Evolutionary conservation across 208 protist species (phyloP).

Genomic region (Porcisia deanei): DNA sequence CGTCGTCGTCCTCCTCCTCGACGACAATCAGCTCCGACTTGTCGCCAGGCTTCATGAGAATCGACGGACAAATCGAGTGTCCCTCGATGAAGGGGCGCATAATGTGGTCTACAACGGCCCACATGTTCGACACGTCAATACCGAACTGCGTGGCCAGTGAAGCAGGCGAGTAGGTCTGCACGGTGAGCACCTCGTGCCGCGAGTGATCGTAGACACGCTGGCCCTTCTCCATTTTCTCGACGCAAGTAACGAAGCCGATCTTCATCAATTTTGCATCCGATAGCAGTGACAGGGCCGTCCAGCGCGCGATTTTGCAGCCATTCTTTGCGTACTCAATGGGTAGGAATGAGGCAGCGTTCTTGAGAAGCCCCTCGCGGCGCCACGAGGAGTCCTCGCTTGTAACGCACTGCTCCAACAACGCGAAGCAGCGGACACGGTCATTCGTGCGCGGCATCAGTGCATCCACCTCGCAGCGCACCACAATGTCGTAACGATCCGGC

Average conservation of each 20-base stretch:
- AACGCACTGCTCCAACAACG: conserved; percentile 74
- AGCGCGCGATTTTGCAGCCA: conserved; percentile 81
- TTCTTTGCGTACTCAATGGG: conserved; percentile 69
- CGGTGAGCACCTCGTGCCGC: conserved; percentile 60
- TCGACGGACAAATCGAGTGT: conserved; percentile 41
- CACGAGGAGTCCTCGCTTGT: conserved; percentile 43
- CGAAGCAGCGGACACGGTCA: conserved; percentile 73
- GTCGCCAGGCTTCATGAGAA: conserved; percentile 72
- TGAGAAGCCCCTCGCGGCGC: conserved; percentile 52
- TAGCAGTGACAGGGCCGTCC: conserved; percentile 82
- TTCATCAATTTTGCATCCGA: conserved; percentile 74
- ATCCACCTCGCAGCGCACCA: conserved; percentile 89
- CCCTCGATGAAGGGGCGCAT: conserved; percentile 63
- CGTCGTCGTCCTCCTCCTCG: conserved; percentile 71
- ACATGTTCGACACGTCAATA: conserved; percentile 74
- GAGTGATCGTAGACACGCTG: conserved; percentile 34
- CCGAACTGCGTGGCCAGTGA: conserved; percentile 67
- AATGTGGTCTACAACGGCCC: conserved; percentile 76
- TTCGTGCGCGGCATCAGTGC: conserved; percentile 49
- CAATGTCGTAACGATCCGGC: conserved; percentile 73
- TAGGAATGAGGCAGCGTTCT: conserved; percentile 51
- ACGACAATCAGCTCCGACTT: conserved; percentile 38
- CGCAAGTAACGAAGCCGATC: conserved; percentile 81
- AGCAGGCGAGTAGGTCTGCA: conserved; percentile 57
- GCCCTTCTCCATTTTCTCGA: conserved; percentile 36